phyloP scores from a whole-genome alignment of 352 stramenopile species.

The Pythium rishiriense region DNA sequence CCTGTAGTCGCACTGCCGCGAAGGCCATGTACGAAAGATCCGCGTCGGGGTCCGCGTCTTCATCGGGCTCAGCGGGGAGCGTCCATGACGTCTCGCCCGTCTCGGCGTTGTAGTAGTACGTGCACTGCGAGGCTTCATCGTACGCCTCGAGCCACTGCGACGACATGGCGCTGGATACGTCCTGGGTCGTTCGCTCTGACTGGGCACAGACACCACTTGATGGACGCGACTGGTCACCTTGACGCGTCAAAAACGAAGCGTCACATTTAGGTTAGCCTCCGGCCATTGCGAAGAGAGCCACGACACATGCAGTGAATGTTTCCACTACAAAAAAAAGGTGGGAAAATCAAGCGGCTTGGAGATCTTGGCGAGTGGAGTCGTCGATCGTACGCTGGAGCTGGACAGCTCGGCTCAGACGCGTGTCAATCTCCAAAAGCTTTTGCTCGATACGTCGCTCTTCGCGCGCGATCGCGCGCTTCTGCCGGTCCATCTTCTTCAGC shows the following conservation, averaged over 20 bases:
- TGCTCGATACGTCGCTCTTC: no score
- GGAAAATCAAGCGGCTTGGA: no score
- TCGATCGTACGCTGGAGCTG: no score
- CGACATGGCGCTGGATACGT: background rate
- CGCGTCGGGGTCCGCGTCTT: conserved; percentile 14
- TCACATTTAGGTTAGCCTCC: no score
- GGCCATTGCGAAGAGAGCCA: no score
- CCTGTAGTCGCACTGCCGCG: conserved; percentile 50
- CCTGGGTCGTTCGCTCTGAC: background rate
- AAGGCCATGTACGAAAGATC: conserved; percentile 52
- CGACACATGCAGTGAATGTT: no score
- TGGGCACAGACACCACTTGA: background rate
- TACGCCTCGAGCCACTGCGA: conserved; percentile 56
- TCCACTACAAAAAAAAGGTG: background rate
- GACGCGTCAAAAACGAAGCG: background rate
- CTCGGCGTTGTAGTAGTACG: conserved; percentile 70
- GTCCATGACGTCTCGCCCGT: conserved; percentile 74
- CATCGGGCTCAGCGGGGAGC: conserved; percentile 23
- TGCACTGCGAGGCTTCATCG: conserved; percentile 63
- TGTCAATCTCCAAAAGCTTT: no score
- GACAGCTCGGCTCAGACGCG: no score
- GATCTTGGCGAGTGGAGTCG: no score
- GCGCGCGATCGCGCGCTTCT: no score
- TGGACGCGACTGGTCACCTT: background rate
- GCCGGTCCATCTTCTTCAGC: no score